A percentile compares a stretch with the other conserved stretches of the same genome.
These are phyloP conservation scores for Skeletonema potamos DNA, from an alignment of 108 stramenopile species.

Conservation along the genomic window DNA sequence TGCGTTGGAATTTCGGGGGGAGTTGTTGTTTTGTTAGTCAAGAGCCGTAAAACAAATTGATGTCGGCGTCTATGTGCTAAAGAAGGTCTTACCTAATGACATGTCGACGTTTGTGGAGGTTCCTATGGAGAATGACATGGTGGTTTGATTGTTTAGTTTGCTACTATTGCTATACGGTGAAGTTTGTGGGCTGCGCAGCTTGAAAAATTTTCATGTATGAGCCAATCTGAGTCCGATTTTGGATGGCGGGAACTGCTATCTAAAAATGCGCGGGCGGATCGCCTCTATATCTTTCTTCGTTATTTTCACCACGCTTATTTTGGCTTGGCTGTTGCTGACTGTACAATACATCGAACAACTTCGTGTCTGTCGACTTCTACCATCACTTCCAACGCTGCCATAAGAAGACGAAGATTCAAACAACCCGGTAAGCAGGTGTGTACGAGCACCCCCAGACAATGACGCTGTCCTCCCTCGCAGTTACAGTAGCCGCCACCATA, in stretches of 20 bases:
- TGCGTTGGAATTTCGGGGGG: neutral
- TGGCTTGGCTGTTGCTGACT: too few relatives aligned
- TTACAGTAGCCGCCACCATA: neutral
- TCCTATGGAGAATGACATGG: constrained; percentile 33
- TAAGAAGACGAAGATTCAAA: neutral
- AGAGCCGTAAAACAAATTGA: neutral
- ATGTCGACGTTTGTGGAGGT: constrained; percentile 32
- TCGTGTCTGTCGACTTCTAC: too few relatives aligned
- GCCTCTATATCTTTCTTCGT: too few relatives aligned
- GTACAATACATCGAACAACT: too few relatives aligned
- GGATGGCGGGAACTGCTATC: too few relatives aligned
- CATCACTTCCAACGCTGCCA: too few relatives aligned
- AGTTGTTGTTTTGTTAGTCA: neutral
- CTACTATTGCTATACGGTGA: neutral
- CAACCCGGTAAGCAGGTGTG: neutral
- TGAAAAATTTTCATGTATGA: too few relatives aligned
- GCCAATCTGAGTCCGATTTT: too few relatives aligned
- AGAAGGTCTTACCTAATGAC: constrained; percentile 24
- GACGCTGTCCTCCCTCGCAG: neutral
- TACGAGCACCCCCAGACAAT: neutral
- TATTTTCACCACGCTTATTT: too few relatives aligned
- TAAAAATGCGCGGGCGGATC: too few relatives aligned
- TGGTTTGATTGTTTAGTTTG: neutral
- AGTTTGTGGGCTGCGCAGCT: too few relatives aligned
- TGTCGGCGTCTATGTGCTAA: neutral